Base-by-base conservation (phyloP, 1,139 yeast species). In the Chernovozyma aurita region DNA sequence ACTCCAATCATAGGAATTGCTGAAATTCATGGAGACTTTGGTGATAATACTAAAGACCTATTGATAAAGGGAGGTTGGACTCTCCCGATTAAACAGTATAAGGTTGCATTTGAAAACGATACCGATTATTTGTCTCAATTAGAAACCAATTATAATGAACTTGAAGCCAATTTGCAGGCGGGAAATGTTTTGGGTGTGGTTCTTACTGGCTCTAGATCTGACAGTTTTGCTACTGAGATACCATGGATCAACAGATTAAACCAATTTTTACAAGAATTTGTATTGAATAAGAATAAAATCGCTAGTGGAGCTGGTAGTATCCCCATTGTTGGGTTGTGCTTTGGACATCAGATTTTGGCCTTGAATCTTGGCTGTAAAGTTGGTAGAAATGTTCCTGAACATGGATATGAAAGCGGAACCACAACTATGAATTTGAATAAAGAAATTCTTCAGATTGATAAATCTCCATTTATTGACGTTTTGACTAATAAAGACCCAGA, bases 321-420 rank as follows among this genome's bases (percentile, higher is more conserved):
- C 50, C 83, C 83, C 1, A 45, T 77, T 3, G 69, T 73, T 3
- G 90, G 94, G 1, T 65, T 87, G 28, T 88, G 96, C 55, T 87
- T 85, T 55, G 97, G 96, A 3, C 96, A 87, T 55, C 97, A 88
- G 53, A 66, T 86, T 15, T 57, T 85, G 20, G 82, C 80, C 2
- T 69, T 80, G 40, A 78, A 82, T 5, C 59, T 85, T 33, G 92
- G 87, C 2, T 70, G 77, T 28, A 59, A 61, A 33, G 82, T 83
- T 3, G 77, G 64, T 5, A 64, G 78, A 41, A 84, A 80, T 54
- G 55, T 63, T 1, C 41, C 55, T 13, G 61, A 54, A 17, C 44
- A 57, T 26, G 94, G 94, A 2, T 82, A 92, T 86, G 96, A 87
- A 55, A 61, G 76, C 34, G 88, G 95, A 1, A 65, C 75, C 3